Base-by-base conservation (phyloP, 768 basidiomycete species). In the Russula virescens region DNA sequence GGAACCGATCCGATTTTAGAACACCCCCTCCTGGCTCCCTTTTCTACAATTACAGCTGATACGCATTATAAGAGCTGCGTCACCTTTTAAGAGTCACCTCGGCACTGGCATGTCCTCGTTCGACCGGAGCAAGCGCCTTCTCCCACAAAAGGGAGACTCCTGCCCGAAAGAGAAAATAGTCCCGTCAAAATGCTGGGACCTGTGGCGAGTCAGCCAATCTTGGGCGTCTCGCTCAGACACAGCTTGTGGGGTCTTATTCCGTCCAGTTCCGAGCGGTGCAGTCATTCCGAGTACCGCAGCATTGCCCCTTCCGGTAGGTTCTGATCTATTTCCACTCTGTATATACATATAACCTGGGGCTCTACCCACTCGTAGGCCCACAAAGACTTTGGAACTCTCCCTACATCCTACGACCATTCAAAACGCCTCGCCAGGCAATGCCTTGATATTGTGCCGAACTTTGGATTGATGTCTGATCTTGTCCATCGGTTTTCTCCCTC, bases 221-320 rank as follows among this genome's bases (percentile, higher is more conserved):
- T 31, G 60, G 61, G 31, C 19, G 23, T 28, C 31, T 57, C 45
- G 23, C 23, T n/a, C 45, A 16, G 45, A 47, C 43, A 46, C 57
- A 58, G 57, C 35, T 11, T 16, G 13, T 25, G 23, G 13, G 35
- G 19, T 49, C 21, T 45, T 54, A 23, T 26, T 43, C 34, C 34
- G 10, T 60, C 42, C 21, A 16, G 58, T 18, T 11, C 35, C 19
- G 46, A n/a, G 53, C 53, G 28, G 16, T 31, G 62, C 57, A 19
- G 21, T 54, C 23, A 31, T 18, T 28, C 58, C 51, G 21, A 42
- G 23, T 55, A 55, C 46, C 53, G 40, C 47, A 55, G 46, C 47
- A 59, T n/a, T 49, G 25, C 58, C 46, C 57, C 46, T 59, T 59
- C 46, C 26, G 38, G 62, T 45, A 11, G 40, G 31, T 16, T 63